Conservation (phyloP, 2,329 filamentous ascomycete genomes). For the Didymella arachidicola region DNA sequence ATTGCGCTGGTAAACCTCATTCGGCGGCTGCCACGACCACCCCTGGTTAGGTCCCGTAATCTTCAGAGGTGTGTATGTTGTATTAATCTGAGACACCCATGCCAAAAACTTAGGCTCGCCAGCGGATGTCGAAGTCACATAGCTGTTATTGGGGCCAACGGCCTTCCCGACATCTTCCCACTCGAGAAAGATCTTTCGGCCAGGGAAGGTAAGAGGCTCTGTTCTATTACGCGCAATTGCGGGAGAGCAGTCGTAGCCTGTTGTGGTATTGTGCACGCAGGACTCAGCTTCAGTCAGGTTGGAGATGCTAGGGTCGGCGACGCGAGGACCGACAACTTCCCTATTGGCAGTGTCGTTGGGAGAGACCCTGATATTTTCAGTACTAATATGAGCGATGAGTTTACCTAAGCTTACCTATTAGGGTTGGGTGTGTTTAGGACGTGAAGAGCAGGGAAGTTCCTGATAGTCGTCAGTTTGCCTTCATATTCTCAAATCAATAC, state of each 20-base stretch:
- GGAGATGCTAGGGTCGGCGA: conserved; percentile 62
- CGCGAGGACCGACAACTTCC: conserved; percentile 68
- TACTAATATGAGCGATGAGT: neutral
- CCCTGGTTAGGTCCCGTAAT: conserved; percentile 69
- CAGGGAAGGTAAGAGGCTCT: conserved; percentile 75
- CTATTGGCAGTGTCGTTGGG: conserved; percentile 67
- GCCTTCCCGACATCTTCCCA: conserved; percentile 75
- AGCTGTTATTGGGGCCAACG: conserved; percentile 83
- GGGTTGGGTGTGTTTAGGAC: conserved; percentile 81
- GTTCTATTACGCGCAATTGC: conserved; percentile 73
- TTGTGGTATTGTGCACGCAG: conserved; percentile 66
- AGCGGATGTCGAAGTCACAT: conserved; percentile 70
- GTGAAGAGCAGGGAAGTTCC: conserved; percentile 77
- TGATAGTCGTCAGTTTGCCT: neutral
- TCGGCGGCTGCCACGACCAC: conserved; percentile 75
- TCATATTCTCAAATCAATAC: neutral
- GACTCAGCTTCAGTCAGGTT: conserved; percentile 56
- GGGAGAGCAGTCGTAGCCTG: conserved; percentile 67
- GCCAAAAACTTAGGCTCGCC: conserved; percentile 70
- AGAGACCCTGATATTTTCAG: conserved; percentile 52
- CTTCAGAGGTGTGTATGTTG: conserved; percentile 64
- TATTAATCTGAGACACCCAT: conserved; percentile 76
- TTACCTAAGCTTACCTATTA: conserved; percentile 55
- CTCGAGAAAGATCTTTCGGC: conserved; percentile 71
- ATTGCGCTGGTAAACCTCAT: conserved; percentile 71